Percentiles rank a stretch among this genome's conserved stretches.
phyloP scores from a whole-genome alignment of 106 monocot genomes.

The Apostasia ramifera region DNA sequence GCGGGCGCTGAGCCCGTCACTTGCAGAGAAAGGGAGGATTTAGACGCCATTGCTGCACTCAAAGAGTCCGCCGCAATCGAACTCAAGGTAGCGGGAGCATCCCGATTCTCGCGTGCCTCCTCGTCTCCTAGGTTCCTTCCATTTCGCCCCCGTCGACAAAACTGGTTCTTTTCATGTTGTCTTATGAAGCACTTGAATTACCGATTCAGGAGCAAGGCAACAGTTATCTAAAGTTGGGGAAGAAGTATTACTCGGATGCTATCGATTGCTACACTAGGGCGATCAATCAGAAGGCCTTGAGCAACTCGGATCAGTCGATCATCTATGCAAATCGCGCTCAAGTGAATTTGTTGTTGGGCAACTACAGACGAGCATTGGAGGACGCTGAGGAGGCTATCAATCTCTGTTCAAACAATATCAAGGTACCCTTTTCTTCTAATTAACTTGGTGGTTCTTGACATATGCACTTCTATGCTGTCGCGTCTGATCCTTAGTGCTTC shows the following conservation, averaged over 20 bases:
- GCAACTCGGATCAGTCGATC: conserved; percentile 50
- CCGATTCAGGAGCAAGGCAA: conserved; percentile 79
- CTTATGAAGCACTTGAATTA: neutral
- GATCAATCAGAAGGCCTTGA: conserved; percentile 67
- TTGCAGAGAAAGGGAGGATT: conserved; percentile 62
- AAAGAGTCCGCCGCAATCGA: conserved; percentile 75
- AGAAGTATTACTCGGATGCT: conserved; percentile 72
- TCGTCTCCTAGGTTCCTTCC: neutral
- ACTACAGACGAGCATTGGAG: conserved; percentile 57
- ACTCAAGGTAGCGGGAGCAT: conserved; percentile 40
- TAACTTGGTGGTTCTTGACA: too few relatives aligned
- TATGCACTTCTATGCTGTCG: too few relatives aligned
- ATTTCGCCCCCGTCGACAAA: neutral
- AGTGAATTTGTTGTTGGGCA: conserved; percentile 83
- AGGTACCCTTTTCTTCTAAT: conserved; percentile 24
- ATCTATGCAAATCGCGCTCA: conserved; percentile 80
- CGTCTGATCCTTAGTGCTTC: too few relatives aligned
- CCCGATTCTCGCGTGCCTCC: neutral
- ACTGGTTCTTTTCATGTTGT: neutral
- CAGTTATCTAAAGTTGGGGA: conserved; percentile 75
- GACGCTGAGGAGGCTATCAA: conserved; percentile 78
- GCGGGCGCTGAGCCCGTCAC: conserved; percentile 45
- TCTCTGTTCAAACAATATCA: conserved; percentile 49
- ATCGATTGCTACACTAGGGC: conserved; percentile 88
- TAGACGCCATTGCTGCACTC: conserved; percentile 73